A percentile compares a stretch with the other conserved stretches of the same genome.
These are phyloP conservation scores for Nectriaceae sp. DNA, from an alignment of 2,329 filamentous ascomycete genomes.

Conservation along the genomic window DNA sequence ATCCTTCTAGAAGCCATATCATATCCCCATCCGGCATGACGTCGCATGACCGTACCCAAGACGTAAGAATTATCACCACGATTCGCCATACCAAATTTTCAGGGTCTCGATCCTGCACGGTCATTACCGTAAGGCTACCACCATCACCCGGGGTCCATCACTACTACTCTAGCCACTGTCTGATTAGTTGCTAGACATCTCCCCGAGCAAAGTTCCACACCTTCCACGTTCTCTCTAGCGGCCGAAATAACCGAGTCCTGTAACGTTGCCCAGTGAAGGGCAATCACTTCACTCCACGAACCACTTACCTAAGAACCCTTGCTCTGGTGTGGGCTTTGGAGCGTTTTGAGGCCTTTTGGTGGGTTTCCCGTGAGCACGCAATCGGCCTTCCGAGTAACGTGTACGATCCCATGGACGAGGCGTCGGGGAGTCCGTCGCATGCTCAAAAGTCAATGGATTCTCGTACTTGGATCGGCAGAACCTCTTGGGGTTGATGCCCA, in stretches of 20 bases:
- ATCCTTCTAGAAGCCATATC: no score
- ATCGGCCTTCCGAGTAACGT: slow-evolving; percentile 22
- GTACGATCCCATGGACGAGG: slow-evolving; percentile 2
- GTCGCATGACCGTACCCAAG: no score
- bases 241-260: not conserved
- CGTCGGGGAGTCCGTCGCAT: no score
- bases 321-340: slow-evolving; percentile 1
- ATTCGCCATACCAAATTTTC: not conserved
- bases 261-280: not conserved
- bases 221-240: not conserved
- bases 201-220: no score
- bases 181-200: no score
- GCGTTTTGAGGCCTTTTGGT: slow-evolving; percentile 6
- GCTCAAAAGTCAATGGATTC: no score
- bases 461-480: no score
- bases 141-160: not conserved
- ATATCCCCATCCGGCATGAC: no score
- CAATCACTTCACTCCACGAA: not conserved
- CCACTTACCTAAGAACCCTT: slow-evolving; percentile 11
- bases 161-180: no score
- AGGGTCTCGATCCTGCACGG: not conserved
- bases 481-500: no score
- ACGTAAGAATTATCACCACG: not conserved
- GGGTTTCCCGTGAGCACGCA: slow-evolving; percentile 29
- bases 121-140: not conserved